Evolutionary conservation across 805 yeast genomes (phyloP), one percentile per base, ranked within the genome.

Genomic region (Pichia scutulata): DNA sequence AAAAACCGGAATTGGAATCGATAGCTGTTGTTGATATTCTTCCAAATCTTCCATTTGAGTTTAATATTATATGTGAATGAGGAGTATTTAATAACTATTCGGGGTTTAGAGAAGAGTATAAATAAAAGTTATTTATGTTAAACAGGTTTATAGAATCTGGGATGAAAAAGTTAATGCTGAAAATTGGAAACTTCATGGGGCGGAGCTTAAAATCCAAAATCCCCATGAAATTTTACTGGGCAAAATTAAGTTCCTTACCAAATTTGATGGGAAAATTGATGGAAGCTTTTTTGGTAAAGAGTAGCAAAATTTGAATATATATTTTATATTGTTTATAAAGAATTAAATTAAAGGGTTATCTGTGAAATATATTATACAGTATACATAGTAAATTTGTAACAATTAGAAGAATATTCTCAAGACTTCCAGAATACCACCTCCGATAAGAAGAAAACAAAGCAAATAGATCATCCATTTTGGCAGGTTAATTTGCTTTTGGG

Each of bases 341-440:
- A 14, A 18, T 30, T 16, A n/a, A 13, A 33, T 16, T 33, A 16
- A 33, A 33, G n/a, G 19, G n/a, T n/a, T 33, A 33, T n/a, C 37
- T 33, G 19, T 33, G 37, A 33, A 16, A 33, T 14, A 30, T 41
- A 41, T 9, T 41, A 41, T 41, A 41, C 43, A 41, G 16, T 24
- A 23, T 14, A 21, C 23, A 18, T 24, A 2, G 37, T n/a, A 10
- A 7, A 19, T 2, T n/a, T 39, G 12, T 10, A 18, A 14, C 16
- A 14, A n/a, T 62, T 65, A 80, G 58, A 83, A 72, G 60, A 81
- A 68, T 48, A 76, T 57, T 55, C 82, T 75, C 26, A 87, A 52
- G 41, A 87, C 54, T 66, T 89, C 93, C 44, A 89, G 72, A 8
- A 86, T 54, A 55, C 90, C 95, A 58, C 96, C 95, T 51, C 96